phyloP scores from a whole-genome alignment of 2,329 filamentous ascomycete genomes.

The Thielaviopsis punctulata region DNA sequence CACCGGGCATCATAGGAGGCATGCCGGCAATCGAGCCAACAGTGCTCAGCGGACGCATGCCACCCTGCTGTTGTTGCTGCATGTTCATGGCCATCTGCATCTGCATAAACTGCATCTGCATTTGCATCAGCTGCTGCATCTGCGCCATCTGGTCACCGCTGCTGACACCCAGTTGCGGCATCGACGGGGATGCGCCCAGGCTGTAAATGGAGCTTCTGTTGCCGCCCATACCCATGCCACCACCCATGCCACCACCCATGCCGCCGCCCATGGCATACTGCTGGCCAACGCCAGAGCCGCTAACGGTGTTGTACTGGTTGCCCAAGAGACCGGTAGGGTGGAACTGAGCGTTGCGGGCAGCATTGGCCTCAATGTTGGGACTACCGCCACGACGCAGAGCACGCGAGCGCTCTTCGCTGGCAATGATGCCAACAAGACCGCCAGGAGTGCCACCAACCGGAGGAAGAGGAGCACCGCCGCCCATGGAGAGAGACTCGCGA shows the following conservation, averaged over 20 bases:
- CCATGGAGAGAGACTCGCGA: constrained; percentile 58
- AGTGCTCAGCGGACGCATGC: constrained; percentile 8
- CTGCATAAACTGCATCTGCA: constrained; percentile 78
- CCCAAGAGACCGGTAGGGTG: constrained; percentile 21
- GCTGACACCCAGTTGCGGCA: constrained; percentile 17
- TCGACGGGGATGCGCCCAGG: constrained; percentile 12
- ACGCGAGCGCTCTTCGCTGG: constrained; percentile 62
- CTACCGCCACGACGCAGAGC: constrained; percentile 58
- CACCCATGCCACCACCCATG: constrained; percentile 16
- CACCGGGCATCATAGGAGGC: constrained; percentile 49
- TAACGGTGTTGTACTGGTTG: constrained; percentile 30
- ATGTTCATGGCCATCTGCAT: constrained; percentile 77
- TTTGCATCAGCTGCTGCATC: constrained; percentile 35
- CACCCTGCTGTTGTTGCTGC: constrained; percentile 1
- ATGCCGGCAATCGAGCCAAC: constrained; percentile 9
- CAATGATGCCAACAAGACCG: constrained; percentile 76
- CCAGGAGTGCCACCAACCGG: constrained; percentile 31
- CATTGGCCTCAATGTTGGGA: constrained; percentile 43
- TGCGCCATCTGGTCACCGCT: constrained; percentile 17
- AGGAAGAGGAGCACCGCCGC: constrained; percentile 37
- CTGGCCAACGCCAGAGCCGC: constrained; percentile 23
- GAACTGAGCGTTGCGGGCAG: constrained; percentile 16
- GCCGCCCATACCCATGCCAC: constrained; percentile 3
- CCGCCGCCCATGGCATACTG: constrained; percentile 19
- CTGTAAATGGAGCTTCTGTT: constrained; percentile 11